Evolutionary conservation across 345 rosid genomes (phyloP), one percentile per base, ranked within the genome.

Genomic region (Murraya paniculata): DNA sequence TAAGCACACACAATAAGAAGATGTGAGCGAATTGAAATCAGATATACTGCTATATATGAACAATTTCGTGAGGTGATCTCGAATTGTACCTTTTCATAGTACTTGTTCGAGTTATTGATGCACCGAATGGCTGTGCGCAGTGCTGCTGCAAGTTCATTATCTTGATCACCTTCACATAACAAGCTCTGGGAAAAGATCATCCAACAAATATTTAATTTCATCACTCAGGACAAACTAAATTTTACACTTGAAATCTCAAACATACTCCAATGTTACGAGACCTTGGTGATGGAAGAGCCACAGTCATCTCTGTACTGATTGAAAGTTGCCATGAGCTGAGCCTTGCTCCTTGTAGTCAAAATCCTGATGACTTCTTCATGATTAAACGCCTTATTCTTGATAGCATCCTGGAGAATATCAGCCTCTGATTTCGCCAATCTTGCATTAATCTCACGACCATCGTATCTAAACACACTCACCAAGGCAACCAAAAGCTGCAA

Each of bases 301-400:
- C 81, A 87, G 6, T 83, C 79, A 39, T 91, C 92, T 80, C 90
- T 81, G 78, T 81, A 88, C 72, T 81, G 68, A 72, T 90, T 91
- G 87, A 90, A 86, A 57, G 92, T 88, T 1, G 90, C 93, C 83
- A 82, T 68, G 81, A 91, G 85, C 81, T 88, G 96, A 14, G 75
- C 22, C 82, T 82, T 90, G 88, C 93, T 90, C 82, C 96, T 87
- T 28, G 93, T 88, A 33, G 79, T 84, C 68, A 91, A 41, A 70
- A 91, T 90, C 77, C 96, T 80, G 13, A 91, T 81, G 19, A 87
- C 68, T 55, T 90, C 93, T 35, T 91, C 93, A 53, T 88, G 89
- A 78, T 87, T 81, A 53, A 76, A 73, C 2, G 53, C 80, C 79
- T 90, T 84, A 61, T 85, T 85, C 50, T 87, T 85, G 77, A 86